Evolutionary conservation across 78 protist genomes (phyloP), one percentile per base, ranked within the genome.

Genomic region (Dictyostelium firmibasis): DNA sequence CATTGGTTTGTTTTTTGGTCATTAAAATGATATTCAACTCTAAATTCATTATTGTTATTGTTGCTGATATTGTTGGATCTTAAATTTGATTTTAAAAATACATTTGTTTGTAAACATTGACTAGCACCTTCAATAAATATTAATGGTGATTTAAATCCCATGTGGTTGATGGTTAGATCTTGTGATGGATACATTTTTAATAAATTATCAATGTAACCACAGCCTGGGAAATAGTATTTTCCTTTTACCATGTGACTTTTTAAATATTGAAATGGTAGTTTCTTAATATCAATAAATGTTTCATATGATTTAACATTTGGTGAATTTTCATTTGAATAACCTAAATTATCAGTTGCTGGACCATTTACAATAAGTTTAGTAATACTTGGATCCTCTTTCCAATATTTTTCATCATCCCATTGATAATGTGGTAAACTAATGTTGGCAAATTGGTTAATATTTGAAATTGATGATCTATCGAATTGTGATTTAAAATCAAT

Each of bases 101-200:
- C 69, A 25, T 76, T 74, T 6, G 92, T 67, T 60, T 86, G 92
- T 18, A 86, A 60, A 60, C 69, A 72, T 36, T 86, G 92, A 1
- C 25, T 16, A 9, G 57, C 43, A 2, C 92, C 92, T 2, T 86
- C 92, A 0, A 29, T 60, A 44, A 76, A 76, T 4, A 86, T 53
- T 82, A 86, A 76, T 74, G 92, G 92, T 43, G 50, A 76, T 35
- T 76, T 76, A 81, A 86, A 86, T 25, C 76, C 92, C 23, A 86
- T n/a, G 1, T 33, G 35, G 11, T 57, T 20, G 18, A 86, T 86
- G 0, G 72, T 36, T 5, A 86, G 9, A 60, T 86, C 92, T 25
- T 76, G 92, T 9, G 41, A 64, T 20, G 43, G 38, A 20, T 50
- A 81, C 5, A 43, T 0, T 43, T 81, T 81, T 14, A 84, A 38